phyloP scores from a whole-genome alignment of 129 eudicot genomes.

The Helichrysum umbraculigerum region DNA sequence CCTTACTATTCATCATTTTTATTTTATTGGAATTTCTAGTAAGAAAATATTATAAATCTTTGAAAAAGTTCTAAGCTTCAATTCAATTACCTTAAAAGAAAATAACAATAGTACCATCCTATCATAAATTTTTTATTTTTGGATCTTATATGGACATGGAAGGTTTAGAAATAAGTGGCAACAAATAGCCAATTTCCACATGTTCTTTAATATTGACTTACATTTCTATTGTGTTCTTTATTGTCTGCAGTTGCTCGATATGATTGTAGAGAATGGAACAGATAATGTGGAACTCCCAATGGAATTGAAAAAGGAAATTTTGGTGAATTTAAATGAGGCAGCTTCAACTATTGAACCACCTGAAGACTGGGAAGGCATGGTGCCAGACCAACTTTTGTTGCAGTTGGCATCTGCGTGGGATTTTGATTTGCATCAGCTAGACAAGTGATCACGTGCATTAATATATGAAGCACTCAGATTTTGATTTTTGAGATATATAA shows the following conservation, averaged over 20 bases:
- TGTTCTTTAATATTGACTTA: background rate
- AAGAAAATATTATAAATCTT: background rate
- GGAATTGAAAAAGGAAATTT: slow-evolving; percentile 71
- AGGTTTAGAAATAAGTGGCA: background rate
- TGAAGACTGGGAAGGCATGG: slow-evolving; percentile 93
- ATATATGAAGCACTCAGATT: slow-evolving; percentile 1
- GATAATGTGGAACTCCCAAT: slow-evolving; percentile 63
- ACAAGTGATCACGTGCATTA: slow-evolving; percentile 41
- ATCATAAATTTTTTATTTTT: background rate
- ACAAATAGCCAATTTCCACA: background rate
- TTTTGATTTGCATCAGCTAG: slow-evolving; percentile 72
- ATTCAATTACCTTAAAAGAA: background rate
- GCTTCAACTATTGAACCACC: slow-evolving; percentile 69
- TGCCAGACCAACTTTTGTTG: slow-evolving; percentile 83
- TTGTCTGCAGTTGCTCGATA: slow-evolving; percentile 61
- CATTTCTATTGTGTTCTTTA: background rate
- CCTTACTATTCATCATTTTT: background rate
- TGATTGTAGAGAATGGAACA: slow-evolving; percentile 68
- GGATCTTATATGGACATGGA: background rate
- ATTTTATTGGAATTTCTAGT: no score
- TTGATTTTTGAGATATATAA: slow-evolving; percentile 7
- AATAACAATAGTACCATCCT: background rate
- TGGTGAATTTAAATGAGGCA: slow-evolving; percentile 76
- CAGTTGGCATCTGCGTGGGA: slow-evolving; percentile 95
- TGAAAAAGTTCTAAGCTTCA: background rate